Evolutionary conservation across 805 yeast species (phyloP).

Genomic region (Candida ascalaphidarum): DNA sequence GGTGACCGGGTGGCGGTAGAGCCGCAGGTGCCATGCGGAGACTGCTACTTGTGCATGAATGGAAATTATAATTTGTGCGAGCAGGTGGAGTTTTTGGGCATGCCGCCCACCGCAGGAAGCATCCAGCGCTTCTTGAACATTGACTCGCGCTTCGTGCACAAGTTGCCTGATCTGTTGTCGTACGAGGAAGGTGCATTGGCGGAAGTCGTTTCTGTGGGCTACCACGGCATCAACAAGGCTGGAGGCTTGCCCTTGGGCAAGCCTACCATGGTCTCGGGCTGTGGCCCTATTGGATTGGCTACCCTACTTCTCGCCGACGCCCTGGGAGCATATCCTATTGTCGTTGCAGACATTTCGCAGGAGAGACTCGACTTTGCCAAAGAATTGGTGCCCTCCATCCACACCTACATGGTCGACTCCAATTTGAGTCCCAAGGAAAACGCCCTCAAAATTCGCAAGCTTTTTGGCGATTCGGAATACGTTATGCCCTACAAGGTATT

Average conservation of each 20-base stretch:
- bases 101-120: too few relatives aligned
- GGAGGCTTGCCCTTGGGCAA: slow-evolving; percentile 37
- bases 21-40: slow-evolving; percentile 47
- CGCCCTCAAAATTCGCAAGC: slow-evolving; percentile 25
- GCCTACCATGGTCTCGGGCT: slow-evolving; percentile 42
- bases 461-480: slow-evolving; percentile 25
- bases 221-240: slow-evolving; percentile 43
- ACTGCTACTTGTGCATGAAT: slow-evolving; percentile 26
- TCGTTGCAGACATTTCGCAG: slow-evolving; percentile 39
- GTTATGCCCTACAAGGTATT: slow-evolving; percentile 4
- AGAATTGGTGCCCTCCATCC: slow-evolving; percentile 35
- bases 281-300: slow-evolving; percentile 53
- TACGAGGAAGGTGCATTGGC: slow-evolving; percentile 47
- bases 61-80: slow-evolving; percentile 35
- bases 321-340: slow-evolving; percentile 45
- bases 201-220: slow-evolving; percentile 47
- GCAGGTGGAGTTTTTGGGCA: slow-evolving; percentile 26
- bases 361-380: slow-evolving; percentile 40
- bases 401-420: slow-evolving; percentile 33
- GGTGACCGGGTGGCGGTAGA: slow-evolving; percentile 44
- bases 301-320: slow-evolving; percentile 41
- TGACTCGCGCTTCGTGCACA: slow-evolving; percentile 22
- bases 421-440: slow-evolving; percentile 23
- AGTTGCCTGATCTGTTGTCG: slow-evolving; percentile 33
- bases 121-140: slow-evolving; percentile 29